Percentiles rank a stretch among this genome's conserved stretches.
phyloP scores from a whole-genome alignment of 768 basidiomycete species.

The Leccinum broughii region DNA sequence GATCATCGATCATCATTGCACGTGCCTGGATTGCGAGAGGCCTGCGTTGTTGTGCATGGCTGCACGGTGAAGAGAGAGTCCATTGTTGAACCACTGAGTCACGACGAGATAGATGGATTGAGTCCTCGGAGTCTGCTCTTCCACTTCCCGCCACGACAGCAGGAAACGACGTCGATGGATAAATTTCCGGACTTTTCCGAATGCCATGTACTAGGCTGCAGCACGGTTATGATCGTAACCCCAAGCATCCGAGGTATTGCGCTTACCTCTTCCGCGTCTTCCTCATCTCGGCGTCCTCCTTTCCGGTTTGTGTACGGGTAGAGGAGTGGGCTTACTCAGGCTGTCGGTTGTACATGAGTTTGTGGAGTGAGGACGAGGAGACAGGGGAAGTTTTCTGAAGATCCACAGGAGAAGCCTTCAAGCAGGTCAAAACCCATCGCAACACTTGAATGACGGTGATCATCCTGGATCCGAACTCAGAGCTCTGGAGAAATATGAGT shows the following conservation, averaged over 20 bases:
- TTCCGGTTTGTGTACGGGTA: conserved; percentile 42
- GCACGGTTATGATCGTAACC: conserved; percentile 94
- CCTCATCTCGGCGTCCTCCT: conserved; percentile 69
- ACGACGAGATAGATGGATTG: conserved; percentile 1
- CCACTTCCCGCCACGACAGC: conserved; percentile 1
- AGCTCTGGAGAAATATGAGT: conserved; percentile 37
- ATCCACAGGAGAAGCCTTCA: conserved; percentile 17
- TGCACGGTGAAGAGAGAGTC: neutral
- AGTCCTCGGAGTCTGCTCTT: neutral
- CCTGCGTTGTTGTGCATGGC: too few species aligned
- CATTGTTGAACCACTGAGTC: neutral
- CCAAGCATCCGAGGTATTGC: conserved; percentile 83
- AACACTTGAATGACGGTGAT: too few species aligned
- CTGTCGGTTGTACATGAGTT: conserved; percentile 42
- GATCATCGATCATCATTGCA: neutral
- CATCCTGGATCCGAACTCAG: conserved; percentile 50
- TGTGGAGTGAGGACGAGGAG: conserved; percentile 29
- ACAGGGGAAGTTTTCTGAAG: conserved; percentile 31
- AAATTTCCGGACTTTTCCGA: conserved; percentile 55
- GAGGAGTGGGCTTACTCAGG: conserved; percentile 40
- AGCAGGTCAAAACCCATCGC: too few species aligned
- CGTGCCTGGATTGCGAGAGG: neutral
- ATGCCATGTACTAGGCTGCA: conserved; percentile 88
- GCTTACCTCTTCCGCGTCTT: conserved; percentile 69
- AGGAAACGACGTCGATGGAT: conserved; percentile 2